Evolutionary conservation across 2,329 filamentous ascomycete genomes (phyloP), one percentile per base, ranked within the genome.

Genomic region (Penicillium sp.): DNA sequence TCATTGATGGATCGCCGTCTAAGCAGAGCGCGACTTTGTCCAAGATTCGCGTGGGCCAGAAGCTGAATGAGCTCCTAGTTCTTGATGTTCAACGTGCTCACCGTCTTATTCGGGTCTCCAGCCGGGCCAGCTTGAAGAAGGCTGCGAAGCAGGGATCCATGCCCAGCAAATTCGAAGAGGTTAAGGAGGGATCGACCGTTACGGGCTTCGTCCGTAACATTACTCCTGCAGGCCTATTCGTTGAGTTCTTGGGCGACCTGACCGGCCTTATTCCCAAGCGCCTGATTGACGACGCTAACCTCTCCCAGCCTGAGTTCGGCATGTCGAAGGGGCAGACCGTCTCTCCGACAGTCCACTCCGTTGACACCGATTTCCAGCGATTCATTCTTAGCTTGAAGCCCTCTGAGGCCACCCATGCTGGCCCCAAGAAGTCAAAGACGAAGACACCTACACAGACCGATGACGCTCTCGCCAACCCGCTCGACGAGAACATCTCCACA

Each of bases 201-300:
- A 79, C 82, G 48, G 91, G 90, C 5, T 95, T 91, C 59, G 82
- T 98, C 22, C 84, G 85, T 49, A 94, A 93, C 60, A 85, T 95
- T 42, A 90, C 88, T 0, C 73, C 80, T 2, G 87, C 85, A 7
- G 89, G 87, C 35, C 77, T 90, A 9, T 97, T 95, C 60, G 80
- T 96, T n/a, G 85, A 94, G 61, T 96, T 96, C 66, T 82, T 84
- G 32, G 86, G 84, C 57, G 82, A 80, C 27, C 70, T 95, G 14
- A 86, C 82, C 37, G 91, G 87, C 11, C 72, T 96, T 34, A 73
- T 96, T 24, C 88, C 89, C 29, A 91, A 87, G 69, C 81, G 81
- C 16, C 83, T 89, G 60, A 75, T 98, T 39, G 76, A 85, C 2
- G 76, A 81, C n/a, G 86, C 89, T 29, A 79, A 80, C 53, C 77